phyloP scores from a whole-genome alignment of 441 rosid genomes.

The Melastoma candidum region DNA sequence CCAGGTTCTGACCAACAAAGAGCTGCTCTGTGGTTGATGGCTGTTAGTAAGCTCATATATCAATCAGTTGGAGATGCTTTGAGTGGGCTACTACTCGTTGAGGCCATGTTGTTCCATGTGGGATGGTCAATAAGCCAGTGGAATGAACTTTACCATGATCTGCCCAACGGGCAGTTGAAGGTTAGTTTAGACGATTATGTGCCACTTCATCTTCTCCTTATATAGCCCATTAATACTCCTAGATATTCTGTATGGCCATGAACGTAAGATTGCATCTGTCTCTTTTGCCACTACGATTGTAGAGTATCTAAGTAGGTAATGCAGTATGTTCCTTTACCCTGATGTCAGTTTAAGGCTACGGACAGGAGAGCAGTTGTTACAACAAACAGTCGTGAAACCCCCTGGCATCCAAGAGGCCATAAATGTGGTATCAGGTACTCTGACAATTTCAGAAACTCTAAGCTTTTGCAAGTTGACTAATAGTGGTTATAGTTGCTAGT shows the following conservation, averaged over 20 bases:
- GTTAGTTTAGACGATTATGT: slow-evolving; percentile 20
- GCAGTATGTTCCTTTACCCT: slow-evolving; percentile 3
- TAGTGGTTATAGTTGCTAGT: too few species aligned
- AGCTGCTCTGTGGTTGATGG: slow-evolving; percentile 69
- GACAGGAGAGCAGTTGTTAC: slow-evolving; percentile 76
- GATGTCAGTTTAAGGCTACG: slow-evolving; percentile 59
- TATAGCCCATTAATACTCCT: not conserved
- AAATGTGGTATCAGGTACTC: slow-evolving; percentile 50
- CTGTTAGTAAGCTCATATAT: slow-evolving; percentile 75
- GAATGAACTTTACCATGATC: slow-evolving; percentile 73
- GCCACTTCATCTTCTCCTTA: not conserved
- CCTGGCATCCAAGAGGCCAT: slow-evolving; percentile 82
- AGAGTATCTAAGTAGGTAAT: not conserved
- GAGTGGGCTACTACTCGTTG: slow-evolving; percentile 82
- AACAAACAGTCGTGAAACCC: slow-evolving; percentile 55
- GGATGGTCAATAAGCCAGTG: slow-evolving; percentile 78
- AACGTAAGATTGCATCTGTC: not conserved
- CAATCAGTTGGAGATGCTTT: slow-evolving; percentile 97
- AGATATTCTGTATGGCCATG: not conserved
- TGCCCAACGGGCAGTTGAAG: slow-evolving; percentile 88
- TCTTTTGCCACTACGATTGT: not conserved
- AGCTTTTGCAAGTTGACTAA: too few species aligned
- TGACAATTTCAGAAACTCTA: too few species aligned
- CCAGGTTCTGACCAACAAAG: slow-evolving; percentile 65
- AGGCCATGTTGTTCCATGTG: slow-evolving; percentile 60